These are phyloP conservation scores for Coemansia reversa DNA, from an alignment of 192 early-diverging fungal genomes.

Conservation along the genomic window DNA sequence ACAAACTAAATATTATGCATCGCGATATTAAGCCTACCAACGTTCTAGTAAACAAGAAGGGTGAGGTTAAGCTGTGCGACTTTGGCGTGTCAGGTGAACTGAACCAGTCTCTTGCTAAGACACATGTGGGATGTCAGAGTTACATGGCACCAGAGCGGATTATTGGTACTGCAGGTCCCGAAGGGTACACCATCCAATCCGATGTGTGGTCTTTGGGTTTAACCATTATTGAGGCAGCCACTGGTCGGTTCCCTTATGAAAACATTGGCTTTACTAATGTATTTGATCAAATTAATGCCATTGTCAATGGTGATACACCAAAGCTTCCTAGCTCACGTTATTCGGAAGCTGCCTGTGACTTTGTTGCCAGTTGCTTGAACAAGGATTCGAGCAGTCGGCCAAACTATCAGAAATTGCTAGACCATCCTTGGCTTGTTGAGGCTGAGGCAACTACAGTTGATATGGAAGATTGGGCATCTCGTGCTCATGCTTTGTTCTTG, in stretches of 20 bases:
- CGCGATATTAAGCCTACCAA: conserved; percentile 97
- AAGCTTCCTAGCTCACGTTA: conserved; percentile 65
- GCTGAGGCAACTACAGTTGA: conserved; percentile 69
- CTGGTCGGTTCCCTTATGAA: conserved; percentile 79
- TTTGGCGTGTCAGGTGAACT: conserved; percentile 95
- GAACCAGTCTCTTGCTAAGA: conserved; percentile 85
- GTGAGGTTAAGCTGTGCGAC: conserved; percentile 93
- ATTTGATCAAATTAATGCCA: conserved; percentile 86
- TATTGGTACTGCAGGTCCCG: conserved; percentile 50
- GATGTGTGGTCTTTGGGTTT: conserved; percentile 95
- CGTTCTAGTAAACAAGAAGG: conserved; percentile 78
- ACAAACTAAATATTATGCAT: conserved; percentile 86
- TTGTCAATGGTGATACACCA: conserved; percentile 78
- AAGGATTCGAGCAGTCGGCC: conserved; percentile 74
- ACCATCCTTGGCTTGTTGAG: conserved; percentile 73
- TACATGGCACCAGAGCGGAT: conserved; percentile 99
- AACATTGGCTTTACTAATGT: conserved; percentile 65
- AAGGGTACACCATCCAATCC: conserved; percentile 80
- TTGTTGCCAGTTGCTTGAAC: conserved; percentile 71
- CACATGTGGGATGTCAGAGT: conserved; percentile 90
- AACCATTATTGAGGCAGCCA: conserved; percentile 80
- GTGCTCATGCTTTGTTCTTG: conserved; percentile 55
- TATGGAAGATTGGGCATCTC: conserved; percentile 77
- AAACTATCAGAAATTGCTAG: conserved; percentile 72
- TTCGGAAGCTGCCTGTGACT: conserved; percentile 70